phyloP scores from a whole-genome alignment of 1,284 basidiomycete species.

The Heliocybe sulcata region DNA sequence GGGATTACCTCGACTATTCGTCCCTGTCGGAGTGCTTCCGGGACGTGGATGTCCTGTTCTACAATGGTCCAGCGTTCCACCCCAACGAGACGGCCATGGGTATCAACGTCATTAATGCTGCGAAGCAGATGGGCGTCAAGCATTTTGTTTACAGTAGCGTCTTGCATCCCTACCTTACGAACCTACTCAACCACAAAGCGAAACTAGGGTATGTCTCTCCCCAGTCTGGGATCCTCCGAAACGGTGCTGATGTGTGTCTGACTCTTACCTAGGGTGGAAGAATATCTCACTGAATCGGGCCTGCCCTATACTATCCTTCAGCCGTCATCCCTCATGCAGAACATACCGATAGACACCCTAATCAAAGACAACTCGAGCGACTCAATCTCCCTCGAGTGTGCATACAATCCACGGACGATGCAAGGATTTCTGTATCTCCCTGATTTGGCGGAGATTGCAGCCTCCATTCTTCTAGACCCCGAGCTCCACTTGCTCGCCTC shows the following conservation, averaged over 20 bases:
- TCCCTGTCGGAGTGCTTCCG: slow-evolving; percentile 19
- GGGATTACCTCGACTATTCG: slow-evolving; percentile 21
- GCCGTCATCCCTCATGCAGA: slow-evolving; percentile 26
- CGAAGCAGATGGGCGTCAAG: slow-evolving; percentile 24
- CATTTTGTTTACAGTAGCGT: slow-evolving; percentile 32
- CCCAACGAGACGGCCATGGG: slow-evolving; percentile 25
- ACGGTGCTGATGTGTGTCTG: not conserved
- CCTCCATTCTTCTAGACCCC: slow-evolving; percentile 19
- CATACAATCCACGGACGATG: slow-evolving; percentile 15
- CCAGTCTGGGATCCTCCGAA: not conserved
- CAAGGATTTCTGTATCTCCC: slow-evolving; percentile 26
- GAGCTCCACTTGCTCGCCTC: slow-evolving; percentile 20
- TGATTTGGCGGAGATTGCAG: slow-evolving; percentile 20
- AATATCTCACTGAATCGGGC: slow-evolving; percentile 25
- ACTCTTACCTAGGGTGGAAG: slow-evolving; percentile 21
- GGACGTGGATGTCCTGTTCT: slow-evolving; percentile 20
- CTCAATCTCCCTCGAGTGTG: slow-evolving; percentile 10
- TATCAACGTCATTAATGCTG: slow-evolving; percentile 29
- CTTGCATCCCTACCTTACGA: slow-evolving; percentile 21
- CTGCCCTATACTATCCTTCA: slow-evolving; percentile 26
- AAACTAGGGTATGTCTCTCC: slow-evolving; percentile 19
- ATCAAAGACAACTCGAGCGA: slow-evolving; percentile 9
- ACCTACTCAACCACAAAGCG: slow-evolving; percentile 24
- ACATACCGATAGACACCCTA: slow-evolving; percentile 15
- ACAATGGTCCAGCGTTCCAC: slow-evolving; percentile 22